Conservation (phyloP, 1,139 yeast species). For the Kazachstania sp. region DNA sequence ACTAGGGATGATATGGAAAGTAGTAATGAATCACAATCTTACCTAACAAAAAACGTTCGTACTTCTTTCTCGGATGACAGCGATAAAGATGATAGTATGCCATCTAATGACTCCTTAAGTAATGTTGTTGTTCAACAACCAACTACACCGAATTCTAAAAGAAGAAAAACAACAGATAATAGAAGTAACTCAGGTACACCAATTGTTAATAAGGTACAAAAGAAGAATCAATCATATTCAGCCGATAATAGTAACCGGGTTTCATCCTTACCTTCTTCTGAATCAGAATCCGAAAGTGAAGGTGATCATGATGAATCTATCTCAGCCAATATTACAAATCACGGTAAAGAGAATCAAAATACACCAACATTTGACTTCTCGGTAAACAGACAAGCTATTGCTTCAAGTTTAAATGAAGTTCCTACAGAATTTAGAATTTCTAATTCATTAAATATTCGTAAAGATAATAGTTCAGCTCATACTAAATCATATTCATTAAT, state of each 20-base stretch:
- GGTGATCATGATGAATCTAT: constrained; percentile 4
- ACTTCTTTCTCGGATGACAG: constrained; percentile 5
- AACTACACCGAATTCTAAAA: constrained; percentile 7
- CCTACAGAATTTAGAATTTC: constrained; percentile 25
- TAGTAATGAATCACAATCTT: too few relatives aligned
- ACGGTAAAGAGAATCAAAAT: constrained; percentile 1
- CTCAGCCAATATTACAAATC: not conserved
- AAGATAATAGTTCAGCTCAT: not conserved
- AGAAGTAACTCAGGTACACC: constrained; percentile 12
- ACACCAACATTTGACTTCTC: constrained; percentile 15
- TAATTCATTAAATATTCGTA: constrained; percentile 14
- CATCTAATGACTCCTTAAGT: not conserved
- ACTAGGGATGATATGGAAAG: too few relatives aligned
- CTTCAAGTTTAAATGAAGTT: constrained; percentile 27
- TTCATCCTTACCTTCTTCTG: not conserved
- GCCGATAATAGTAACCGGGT: constrained; percentile 10
- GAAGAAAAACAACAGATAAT: constrained; percentile 9
- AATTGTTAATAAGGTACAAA: constrained; percentile 19
- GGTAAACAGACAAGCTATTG: constrained; percentile 17
- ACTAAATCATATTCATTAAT: not conserved
- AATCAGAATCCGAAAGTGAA: constrained; percentile 9
- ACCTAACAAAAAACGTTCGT: not conserved
- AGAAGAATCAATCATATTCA: constrained; percentile 13
- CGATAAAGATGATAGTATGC: not conserved
- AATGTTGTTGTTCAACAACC: not conserved